Evolutionary conservation across 306 rosid genomes (phyloP), one percentile per base, ranked within the genome.

Genomic region (Cicer arietinum): DNA sequence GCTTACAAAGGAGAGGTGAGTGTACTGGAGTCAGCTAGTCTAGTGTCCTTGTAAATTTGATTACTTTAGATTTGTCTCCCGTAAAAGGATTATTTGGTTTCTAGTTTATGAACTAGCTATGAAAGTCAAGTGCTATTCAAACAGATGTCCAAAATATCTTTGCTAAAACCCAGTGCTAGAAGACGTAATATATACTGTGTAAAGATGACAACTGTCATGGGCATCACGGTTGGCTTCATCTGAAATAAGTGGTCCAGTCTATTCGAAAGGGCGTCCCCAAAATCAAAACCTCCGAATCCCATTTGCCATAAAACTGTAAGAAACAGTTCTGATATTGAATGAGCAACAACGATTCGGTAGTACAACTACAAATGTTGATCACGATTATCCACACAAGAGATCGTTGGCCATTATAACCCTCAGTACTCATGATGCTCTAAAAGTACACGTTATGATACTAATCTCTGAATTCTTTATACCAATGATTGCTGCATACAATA

Each of bases 241-340:
- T 68, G 44, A 54, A 58, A n/a, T 17, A 64, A 46, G 75, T 81
- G 82, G 85, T 71, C 81, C 85, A 45, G 50, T 45, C n/a, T 45
- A 63, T 63, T 76, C 73, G 62, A 53, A 39, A 51, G 56, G 73
- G 16, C 48, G 69, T 75, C 48, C 75, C 63, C 58, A 14, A 14
- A 75, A 44, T 61, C 44, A 60, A 44, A 50, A 50, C 53, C 57
- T 74, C 63, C 18, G 59, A 3, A 30, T 30, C 37, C 37, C 37
- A 30, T 30, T 30, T 30, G 37, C 37, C 41, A 50, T 47, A 39
- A 56, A 60, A 59, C 67, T 7, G 4, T 58, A 67, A 42, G 67
- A 59, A 67, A 58, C 58, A 76, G 46, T 10, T 73, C 44, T 59
- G 75, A 64, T 69, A 68, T 45, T 78, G 37, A 68, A 51, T 43